Evolutionary conservation across 2,329 filamentous ascomycete species (phyloP).

Genomic region (Penicillium sclerotigenum): DNA sequence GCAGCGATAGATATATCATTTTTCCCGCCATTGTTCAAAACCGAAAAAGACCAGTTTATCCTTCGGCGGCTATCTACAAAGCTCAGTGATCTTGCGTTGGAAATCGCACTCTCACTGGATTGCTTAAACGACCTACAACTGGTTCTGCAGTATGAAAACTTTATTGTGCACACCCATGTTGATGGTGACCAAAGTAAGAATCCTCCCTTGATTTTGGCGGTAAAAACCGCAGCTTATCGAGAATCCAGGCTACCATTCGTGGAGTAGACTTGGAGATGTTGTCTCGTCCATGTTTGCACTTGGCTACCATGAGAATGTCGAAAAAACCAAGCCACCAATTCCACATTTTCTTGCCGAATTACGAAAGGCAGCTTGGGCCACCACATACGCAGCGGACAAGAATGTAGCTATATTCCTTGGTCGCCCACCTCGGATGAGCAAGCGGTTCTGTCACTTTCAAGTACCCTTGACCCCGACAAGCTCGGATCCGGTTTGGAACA

Average conservation of each 20-base stretch:
- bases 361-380: constrained; percentile 40
- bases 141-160: constrained; percentile 48
- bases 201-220: background rate
- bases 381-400: constrained; percentile 48
- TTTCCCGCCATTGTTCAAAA: constrained; percentile 30
- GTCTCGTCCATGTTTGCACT: constrained; percentile 46
- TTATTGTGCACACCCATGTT: constrained; percentile 44
- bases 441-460: constrained; percentile 41
- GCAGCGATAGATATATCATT: constrained; percentile 34
- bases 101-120: constrained; percentile 34
- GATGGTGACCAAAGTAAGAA: constrained; percentile 47
- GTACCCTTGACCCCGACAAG: constrained; percentile 17
- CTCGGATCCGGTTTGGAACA: background rate
- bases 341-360: constrained; percentile 40
- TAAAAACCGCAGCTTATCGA: background rate
- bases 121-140: constrained; percentile 47
- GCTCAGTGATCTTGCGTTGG: constrained; percentile 37
- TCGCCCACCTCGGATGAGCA: constrained; percentile 45
- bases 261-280: constrained; percentile 48
- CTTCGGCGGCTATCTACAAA: constrained; percentile 26
- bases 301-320: constrained; percentile 46
- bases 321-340: constrained; percentile 23
- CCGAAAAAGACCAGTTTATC: constrained; percentile 26
- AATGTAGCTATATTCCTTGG: constrained; percentile 50
- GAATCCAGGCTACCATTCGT: constrained; percentile 43